Conservation (phyloP, 805 yeast species). For the Vanderwaltozyma tropicalis region DNA sequence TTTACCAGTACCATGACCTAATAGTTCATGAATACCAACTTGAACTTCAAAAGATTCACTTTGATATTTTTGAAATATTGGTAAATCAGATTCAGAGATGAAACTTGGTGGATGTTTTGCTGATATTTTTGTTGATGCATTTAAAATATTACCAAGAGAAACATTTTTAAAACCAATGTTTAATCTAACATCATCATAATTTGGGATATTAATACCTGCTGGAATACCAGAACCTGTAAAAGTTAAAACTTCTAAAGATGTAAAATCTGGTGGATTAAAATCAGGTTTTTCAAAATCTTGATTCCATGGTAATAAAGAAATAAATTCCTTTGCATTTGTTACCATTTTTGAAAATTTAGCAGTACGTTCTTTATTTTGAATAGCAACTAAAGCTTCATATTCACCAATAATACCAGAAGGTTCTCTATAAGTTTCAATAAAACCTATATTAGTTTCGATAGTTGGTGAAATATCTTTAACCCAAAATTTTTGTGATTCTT, state of each 20-base stretch:
- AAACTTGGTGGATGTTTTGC: slow-evolving; percentile 57
- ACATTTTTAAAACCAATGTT: slow-evolving; percentile 83
- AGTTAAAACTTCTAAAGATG: slow-evolving; percentile 79
- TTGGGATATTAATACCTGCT: slow-evolving; percentile 88
- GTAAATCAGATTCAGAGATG: slow-evolving; percentile 42
- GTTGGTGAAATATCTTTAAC: slow-evolving; percentile 76
- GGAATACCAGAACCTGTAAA: slow-evolving; percentile 88
- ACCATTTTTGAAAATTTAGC: slow-evolving; percentile 68
- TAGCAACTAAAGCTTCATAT: slow-evolving; percentile 86
- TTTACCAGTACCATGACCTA: slow-evolving; percentile 90
- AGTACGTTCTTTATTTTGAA: slow-evolving; percentile 81
- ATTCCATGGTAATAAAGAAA: slow-evolving; percentile 68
- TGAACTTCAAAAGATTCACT: slow-evolving; percentile 84
- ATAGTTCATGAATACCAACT: slow-evolving; percentile 84
- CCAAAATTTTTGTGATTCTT: slow-evolving; percentile 77
- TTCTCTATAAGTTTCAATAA: slow-evolving; percentile 87
- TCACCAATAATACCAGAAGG: slow-evolving; percentile 89
- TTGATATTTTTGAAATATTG: slow-evolving; percentile 56
- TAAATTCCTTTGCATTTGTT: slow-evolving; percentile 51
- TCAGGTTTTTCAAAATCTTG: slow-evolving; percentile 64
- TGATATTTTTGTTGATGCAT: slow-evolving; percentile 49
- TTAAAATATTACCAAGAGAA: slow-evolving; percentile 74
- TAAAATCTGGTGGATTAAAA: slow-evolving; percentile 89
- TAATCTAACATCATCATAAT: slow-evolving; percentile 80
- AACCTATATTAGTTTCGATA: slow-evolving; percentile 76